Evolutionary conservation across 805 yeast genomes (phyloP).

Genomic region (Candida maltosa): DNA sequence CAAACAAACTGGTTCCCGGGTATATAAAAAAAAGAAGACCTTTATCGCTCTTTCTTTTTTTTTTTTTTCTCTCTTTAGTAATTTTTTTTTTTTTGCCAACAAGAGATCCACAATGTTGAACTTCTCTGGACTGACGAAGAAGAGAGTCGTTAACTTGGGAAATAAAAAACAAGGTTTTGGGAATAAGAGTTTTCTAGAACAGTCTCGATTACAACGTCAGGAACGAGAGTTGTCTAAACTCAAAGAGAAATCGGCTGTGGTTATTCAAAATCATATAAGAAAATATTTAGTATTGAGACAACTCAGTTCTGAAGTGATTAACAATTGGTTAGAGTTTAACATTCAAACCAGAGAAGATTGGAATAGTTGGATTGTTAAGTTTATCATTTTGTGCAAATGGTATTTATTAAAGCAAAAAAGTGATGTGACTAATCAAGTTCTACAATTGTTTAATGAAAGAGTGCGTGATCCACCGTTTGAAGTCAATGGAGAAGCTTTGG

Average conservation of each 20-base stretch:
- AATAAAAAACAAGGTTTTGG: constrained; percentile 28
- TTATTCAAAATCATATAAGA: constrained; percentile 50
- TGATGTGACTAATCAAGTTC: background rate
- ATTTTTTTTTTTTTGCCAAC: no score
- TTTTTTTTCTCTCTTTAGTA: no score
- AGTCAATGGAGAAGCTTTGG: no score
- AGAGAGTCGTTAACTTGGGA: constrained; percentile 64
- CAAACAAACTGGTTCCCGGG: no score
- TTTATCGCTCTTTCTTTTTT: no score
- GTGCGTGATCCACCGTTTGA: constrained; percentile 3
- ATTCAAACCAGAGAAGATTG: background rate
- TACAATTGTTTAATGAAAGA: constrained; percentile 8
- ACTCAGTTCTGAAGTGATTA: constrained; percentile 14
- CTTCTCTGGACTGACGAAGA: constrained; percentile 66
- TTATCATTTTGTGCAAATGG: constrained; percentile 16
- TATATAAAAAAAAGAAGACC: no score
- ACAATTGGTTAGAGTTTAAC: constrained; percentile 3
- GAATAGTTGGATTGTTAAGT: constrained; percentile 6
- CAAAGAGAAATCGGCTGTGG: constrained; percentile 45
- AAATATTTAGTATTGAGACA: constrained; percentile 29
- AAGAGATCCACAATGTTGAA: constrained; percentile 38
- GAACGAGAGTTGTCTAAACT: constrained; percentile 56
- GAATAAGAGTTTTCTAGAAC: constrained; percentile 45
- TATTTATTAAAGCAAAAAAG: constrained; percentile 7
- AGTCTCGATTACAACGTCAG: constrained; percentile 63